phyloP scores from a whole-genome alignment of 768 basidiomycete species.

The Termitomyces eurrhizus region DNA sequence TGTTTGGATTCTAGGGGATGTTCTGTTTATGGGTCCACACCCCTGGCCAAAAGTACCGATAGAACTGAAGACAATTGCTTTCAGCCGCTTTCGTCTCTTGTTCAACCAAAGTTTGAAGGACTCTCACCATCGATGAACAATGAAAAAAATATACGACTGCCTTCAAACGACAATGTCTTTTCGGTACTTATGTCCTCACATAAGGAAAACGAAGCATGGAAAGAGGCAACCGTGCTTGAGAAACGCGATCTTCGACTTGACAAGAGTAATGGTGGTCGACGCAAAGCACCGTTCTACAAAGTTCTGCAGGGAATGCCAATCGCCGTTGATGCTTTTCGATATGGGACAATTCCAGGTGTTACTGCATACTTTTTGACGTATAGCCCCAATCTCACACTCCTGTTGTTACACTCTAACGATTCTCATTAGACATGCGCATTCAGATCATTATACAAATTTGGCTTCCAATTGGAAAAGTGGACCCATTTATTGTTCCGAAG shows the following conservation, averaged over 20 bases:
- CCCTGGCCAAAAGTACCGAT: background rate
- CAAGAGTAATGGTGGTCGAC: conserved; percentile 47
- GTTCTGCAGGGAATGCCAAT: conserved; percentile 95
- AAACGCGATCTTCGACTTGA: conserved; percentile 41
- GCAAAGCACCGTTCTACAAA: conserved; percentile 94
- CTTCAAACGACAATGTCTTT: conserved; percentile 46
- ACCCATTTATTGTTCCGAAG: conserved; percentile 94
- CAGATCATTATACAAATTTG: conserved; percentile 93
- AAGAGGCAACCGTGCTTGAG: conserved; percentile 61
- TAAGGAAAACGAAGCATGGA: conserved; percentile 82
- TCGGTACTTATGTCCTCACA: conserved; percentile 87
- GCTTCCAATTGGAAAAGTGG: conserved; percentile 86
- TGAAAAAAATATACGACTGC: conserved; percentile 16
- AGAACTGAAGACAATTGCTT: conserved; percentile 1
- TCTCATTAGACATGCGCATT: conserved; percentile 81
- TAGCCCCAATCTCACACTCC: conserved; percentile 4
- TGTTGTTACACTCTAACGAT: conserved; percentile 12
- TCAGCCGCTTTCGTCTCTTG: conserved; percentile 9
- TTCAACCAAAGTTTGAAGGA: conserved; percentile 14
- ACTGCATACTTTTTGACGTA: conserved; percentile 92
- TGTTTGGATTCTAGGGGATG: conserved; percentile 38
- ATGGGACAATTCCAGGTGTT: conserved; percentile 86
- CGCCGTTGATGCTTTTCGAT: conserved; percentile 95
- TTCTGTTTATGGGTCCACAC: background rate
- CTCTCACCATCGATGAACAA: conserved; percentile 15